Evolutionary conservation across 177 flowering plant genomes (phyloP).

Genomic region (Telopea speciosissima): DNA sequence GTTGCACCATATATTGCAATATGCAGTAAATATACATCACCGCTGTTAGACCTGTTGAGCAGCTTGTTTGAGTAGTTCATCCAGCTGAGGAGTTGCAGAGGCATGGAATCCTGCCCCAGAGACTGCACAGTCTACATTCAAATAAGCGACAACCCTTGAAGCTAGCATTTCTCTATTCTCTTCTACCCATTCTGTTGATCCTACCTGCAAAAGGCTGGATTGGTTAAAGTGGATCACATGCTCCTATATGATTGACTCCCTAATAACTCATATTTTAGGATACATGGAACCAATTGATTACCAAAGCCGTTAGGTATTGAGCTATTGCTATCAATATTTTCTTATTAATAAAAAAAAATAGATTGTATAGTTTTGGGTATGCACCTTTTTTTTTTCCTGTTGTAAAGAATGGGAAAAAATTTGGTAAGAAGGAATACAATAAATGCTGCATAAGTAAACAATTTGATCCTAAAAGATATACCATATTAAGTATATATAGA

Average conservation of each 20-base stretch:
- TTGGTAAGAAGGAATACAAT: too few relatives aligned
- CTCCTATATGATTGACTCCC: background rate
- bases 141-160: slow-evolving; percentile 61
- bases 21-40: too few relatives aligned
- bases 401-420: too few relatives aligned
- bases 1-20: background rate
- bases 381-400: too few relatives aligned
- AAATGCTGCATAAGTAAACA: too few relatives aligned
- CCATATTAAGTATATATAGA: too few relatives aligned
- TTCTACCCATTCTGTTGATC: slow-evolving; percentile 86
- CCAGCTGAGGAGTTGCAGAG: slow-evolving; percentile 78
- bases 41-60: slow-evolving; percentile 45
- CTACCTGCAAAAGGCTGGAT: slow-evolving; percentile 33
- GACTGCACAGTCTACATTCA: slow-evolving; percentile 64
- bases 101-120: slow-evolving; percentile 54
- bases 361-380: background rate
- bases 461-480: too few relatives aligned
- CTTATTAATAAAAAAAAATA: too few relatives aligned
- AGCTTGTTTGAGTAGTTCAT: slow-evolving; percentile 51
- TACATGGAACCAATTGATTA: background rate
- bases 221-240: background rate
- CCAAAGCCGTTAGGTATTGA: background rate
- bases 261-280: too few relatives aligned
- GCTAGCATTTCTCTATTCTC: slow-evolving; percentile 65
- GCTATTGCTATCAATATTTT: background rate